Percentiles rank a stretch among this genome's conserved stretches.
Evolutionary conservation across 306 rosid species (phyloP).

Genomic region (Calophaca sinica): DNA sequence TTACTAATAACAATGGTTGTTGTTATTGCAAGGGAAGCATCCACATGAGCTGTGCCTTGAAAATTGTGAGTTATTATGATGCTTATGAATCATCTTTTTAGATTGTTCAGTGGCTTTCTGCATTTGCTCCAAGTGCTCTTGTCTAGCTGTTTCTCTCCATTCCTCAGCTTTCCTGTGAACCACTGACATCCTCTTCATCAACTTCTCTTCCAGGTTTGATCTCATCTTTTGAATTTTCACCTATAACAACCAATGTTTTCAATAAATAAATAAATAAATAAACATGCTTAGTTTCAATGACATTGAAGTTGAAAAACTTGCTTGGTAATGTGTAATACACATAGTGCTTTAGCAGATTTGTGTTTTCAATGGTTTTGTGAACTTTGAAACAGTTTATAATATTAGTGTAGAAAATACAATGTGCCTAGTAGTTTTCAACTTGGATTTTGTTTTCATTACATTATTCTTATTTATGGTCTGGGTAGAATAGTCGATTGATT

Average conservation of each 20-base stretch:
- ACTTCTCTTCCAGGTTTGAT: slow-evolving; percentile 88
- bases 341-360: slow-evolving; percentile 1
- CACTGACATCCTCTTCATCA: slow-evolving; percentile 86
- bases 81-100: slow-evolving; percentile 60
- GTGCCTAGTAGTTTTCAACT: slow-evolving; percentile 42
- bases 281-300: slow-evolving; percentile 29
- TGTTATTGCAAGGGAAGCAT: slow-evolving; percentile 82
- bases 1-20: neutral
- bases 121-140: slow-evolving; percentile 78
- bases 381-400: neutral
- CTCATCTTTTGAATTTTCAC: slow-evolving; percentile 95
- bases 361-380: slow-evolving; percentile 39
- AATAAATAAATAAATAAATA: too few relatives aligned
- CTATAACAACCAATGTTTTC: slow-evolving; percentile 43
- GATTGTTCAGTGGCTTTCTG: slow-evolving; percentile 66
- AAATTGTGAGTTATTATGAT: slow-evolving; percentile 49
- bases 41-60: slow-evolving; percentile 76
- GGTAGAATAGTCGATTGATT: slow-evolving; percentile 34
- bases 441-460: slow-evolving; percentile 27
- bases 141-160: slow-evolving; percentile 73
- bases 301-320: neutral
- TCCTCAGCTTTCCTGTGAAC: slow-evolving; percentile 95
- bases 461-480: slow-evolving; percentile 10
- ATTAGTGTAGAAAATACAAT: slow-evolving; percentile 20
- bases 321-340: slow-evolving; percentile 36